phyloP scores from a whole-genome alignment of 208 protist genomes.

The Trypanosoma rangeli region DNA sequence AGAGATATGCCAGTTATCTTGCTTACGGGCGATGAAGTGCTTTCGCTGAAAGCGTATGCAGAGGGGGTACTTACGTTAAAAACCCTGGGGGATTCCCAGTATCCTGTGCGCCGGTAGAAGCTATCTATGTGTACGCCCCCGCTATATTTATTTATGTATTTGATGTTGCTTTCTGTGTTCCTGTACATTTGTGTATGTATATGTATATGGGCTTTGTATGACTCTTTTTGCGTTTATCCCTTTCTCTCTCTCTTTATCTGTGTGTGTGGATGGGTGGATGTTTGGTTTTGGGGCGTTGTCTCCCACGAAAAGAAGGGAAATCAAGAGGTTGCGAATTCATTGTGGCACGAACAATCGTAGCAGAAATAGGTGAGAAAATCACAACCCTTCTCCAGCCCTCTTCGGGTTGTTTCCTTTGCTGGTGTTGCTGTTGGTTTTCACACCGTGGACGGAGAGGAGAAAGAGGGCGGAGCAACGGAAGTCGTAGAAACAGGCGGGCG shows the following conservation, averaged over 20 bases:
- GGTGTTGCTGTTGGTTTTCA: conserved; percentile 18
- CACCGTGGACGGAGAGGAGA: background rate
- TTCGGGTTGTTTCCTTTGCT: background rate
- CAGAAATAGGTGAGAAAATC: background rate
- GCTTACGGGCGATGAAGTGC: conserved; percentile 14
- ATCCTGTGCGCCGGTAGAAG: background rate
- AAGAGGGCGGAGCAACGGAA: background rate
- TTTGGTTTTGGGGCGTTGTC: conserved; percentile 19
- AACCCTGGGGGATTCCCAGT: background rate
- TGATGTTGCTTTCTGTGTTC: background rate
- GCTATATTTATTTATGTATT: background rate
- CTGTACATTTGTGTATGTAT: conserved; percentile 18
- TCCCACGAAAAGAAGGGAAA: background rate
- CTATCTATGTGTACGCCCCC: background rate
- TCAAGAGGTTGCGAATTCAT: background rate
- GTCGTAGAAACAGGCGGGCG: background rate
- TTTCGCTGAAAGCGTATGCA: conserved; percentile 22
- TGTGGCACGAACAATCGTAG: too few species aligned
- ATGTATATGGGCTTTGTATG: background rate
- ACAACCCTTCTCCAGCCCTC: background rate
- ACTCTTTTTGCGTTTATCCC: conserved; percentile 1
- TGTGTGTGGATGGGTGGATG: conserved; percentile 3
- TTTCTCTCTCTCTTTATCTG: conserved; percentile 7
- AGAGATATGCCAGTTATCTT: background rate
- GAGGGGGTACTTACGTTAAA: conserved; percentile 19